These are phyloP conservation scores for Gnaphalium uliginosum DNA, from an alignment of 129 eudicot species.

Conservation along the genomic window DNA sequence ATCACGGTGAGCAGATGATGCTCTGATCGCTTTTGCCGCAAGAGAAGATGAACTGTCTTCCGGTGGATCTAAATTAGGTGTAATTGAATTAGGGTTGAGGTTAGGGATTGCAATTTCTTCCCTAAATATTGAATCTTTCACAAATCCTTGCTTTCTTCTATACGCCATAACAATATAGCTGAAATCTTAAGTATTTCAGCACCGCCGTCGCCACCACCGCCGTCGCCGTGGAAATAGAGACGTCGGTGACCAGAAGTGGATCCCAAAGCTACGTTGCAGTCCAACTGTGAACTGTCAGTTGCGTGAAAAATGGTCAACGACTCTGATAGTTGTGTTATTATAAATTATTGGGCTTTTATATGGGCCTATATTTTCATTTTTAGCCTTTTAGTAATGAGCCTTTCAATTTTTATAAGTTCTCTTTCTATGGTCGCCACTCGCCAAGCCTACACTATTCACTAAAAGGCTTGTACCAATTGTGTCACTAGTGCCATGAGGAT, in stretches of 20 bases:
- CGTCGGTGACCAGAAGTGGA: constrained; percentile 30
- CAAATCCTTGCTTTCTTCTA: constrained; percentile 59
- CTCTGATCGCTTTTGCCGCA: constrained; percentile 74
- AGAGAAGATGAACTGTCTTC: constrained; percentile 48
- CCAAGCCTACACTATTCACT: no score
- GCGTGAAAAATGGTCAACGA: not conserved
- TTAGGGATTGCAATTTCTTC: constrained; percentile 29
- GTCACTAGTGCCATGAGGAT: no score
- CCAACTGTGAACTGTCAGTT: not conserved
- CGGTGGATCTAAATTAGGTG: constrained; percentile 23
- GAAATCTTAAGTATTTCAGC: constrained; percentile 1
- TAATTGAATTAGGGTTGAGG: constrained; percentile 26
- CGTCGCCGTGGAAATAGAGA: constrained; percentile 20
- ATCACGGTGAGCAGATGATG: constrained; percentile 71
- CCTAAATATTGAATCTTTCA: constrained; percentile 23
- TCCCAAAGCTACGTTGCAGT: constrained; percentile 15
- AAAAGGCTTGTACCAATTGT: no score
- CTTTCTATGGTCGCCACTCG: no score
- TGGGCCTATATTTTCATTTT: not conserved
- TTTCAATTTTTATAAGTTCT: not conserved
- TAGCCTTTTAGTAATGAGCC: not conserved
- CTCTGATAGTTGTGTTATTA: not conserved
- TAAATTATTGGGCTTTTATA: not conserved
- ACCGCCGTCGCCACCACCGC: constrained; percentile 8
- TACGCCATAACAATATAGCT: constrained; percentile 44